Evolutionary conservation across 345 rosid species (phyloP), one percentile per base, ranked within the genome.

Genomic region (Corchorus olitorius): DNA sequence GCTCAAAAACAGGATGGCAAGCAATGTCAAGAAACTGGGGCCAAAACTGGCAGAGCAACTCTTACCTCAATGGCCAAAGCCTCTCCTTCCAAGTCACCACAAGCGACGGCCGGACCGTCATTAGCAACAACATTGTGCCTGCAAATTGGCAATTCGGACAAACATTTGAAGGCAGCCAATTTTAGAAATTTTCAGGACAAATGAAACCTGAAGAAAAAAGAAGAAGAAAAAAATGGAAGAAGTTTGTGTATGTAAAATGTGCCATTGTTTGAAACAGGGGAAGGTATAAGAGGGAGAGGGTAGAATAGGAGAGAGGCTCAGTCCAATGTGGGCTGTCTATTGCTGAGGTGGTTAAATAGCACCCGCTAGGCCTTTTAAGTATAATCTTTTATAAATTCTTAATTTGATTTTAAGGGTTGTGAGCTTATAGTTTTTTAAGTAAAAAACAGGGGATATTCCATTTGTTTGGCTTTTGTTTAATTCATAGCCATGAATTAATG

Each of bases 1-100:
- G 99, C n/a, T 88, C 97, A 0, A 90, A 88, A 9, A 79, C 98
- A 6, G 91, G 90, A 59, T 95, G 99, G 99, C 98, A 91, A 79
- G 16, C 93, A 6, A 86, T 95, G 99, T 95, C 99, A 12, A 86
- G 99, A 71, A 95, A 95, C 55, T 95, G 99, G 99, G 99, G 99
- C 13, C 99, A 95, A 79, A 95, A 95, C 81, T 95, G 99, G 99
- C 99, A 95, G 77, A 95, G 99, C 87, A 95, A 95, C 61, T 84
- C 92, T 15, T 86, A 88, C 79, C 81, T 95, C 46, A 89, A 95
- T 52, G 98, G 90, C 50, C 99, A 93, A 74, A 83, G 89, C 73
- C 88, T 95, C 53, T 95, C 99, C 0, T 92, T 95, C 64, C 98
- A 95, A 45, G 97, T 95, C 55, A 95, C 97, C 37, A 85, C 99